These are phyloP conservation scores for Vinca major DNA, from an alignment of 305 asterid species.

Conservation along the genomic window DNA sequence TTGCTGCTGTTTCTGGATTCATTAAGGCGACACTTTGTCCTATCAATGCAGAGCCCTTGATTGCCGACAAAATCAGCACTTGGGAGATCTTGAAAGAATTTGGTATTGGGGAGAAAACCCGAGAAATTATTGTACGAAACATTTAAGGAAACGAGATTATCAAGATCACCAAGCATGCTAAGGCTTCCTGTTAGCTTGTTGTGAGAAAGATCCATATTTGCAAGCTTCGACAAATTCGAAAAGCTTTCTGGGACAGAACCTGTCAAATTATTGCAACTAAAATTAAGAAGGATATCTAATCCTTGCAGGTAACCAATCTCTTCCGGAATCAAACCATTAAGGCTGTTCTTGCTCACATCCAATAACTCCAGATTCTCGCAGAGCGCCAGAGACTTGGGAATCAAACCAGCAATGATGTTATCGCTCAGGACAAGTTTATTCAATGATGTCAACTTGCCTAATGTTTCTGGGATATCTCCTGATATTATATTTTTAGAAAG, in stretches of 20 bases:
- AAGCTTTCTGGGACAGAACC: constrained; percentile 53
- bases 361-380: constrained; percentile 56
- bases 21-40: constrained; percentile 26
- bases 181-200: constrained; percentile 56
- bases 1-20: constrained; percentile 26
- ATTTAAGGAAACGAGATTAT: constrained; percentile 57
- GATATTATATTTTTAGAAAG: constrained; percentile 47
- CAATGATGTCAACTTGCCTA: constrained; percentile 46
- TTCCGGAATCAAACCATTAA: constrained; percentile 42
- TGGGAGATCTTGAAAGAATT: constrained; percentile 48
- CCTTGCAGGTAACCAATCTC: constrained; percentile 45
- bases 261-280: constrained; percentile 40
- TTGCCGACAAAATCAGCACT: constrained; percentile 41
- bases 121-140: constrained; percentile 60
- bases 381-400: constrained; percentile 46
- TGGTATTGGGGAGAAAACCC: constrained; percentile 47
- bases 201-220: constrained; percentile 57
- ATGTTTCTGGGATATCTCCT: constrained; percentile 41
- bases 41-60: constrained; percentile 38
- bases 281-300: constrained; percentile 53
- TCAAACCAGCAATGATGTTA: constrained; percentile 35
- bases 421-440: constrained; percentile 50
- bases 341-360: constrained; percentile 50
- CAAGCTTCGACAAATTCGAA: constrained; percentile 46
- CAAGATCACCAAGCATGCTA: constrained; percentile 35